These are phyloP conservation scores for Plasmopara muralis DNA, from an alignment of 352 stramenopile species.

Conservation along the genomic window DNA sequence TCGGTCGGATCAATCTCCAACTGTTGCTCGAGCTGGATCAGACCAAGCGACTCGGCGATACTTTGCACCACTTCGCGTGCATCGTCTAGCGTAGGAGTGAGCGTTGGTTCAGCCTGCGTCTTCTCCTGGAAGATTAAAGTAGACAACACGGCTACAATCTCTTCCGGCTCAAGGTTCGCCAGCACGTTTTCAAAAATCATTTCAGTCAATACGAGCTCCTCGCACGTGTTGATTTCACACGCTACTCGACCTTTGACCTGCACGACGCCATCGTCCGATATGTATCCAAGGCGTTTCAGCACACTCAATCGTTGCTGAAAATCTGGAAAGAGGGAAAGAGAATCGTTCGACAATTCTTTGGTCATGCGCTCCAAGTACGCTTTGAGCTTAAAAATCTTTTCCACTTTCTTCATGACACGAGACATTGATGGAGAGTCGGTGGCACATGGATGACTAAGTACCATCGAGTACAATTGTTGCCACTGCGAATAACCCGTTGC, in stretches of 20 bases:
- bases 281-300: slow-evolving; percentile 92
- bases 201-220: slow-evolving; percentile 97
- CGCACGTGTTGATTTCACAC: slow-evolving; percentile 98
- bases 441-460: slow-evolving; percentile 48
- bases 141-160: slow-evolving; percentile 95
- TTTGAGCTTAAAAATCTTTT: slow-evolving; percentile 68
- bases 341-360: slow-evolving; percentile 78
- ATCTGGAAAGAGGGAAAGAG: slow-evolving; percentile 94
- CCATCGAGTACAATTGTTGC: slow-evolving; percentile 45
- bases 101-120: slow-evolving; percentile 62
- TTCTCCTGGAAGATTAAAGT: slow-evolving; percentile 97
- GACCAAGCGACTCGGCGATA: slow-evolving; percentile 71
- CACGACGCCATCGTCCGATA: slow-evolving; percentile 85
- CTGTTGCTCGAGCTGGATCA: slow-evolving; percentile 80
- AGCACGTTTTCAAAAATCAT: slow-evolving; percentile 99
- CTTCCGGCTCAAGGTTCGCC: slow-evolving; percentile 92
- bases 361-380: slow-evolving; percentile 56
- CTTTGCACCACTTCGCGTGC: slow-evolving; percentile 85
- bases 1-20: slow-evolving; percentile 88
- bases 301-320: slow-evolving; percentile 93
- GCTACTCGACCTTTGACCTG: slow-evolving; percentile 95
- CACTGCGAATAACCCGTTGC: slow-evolving; percentile 56
- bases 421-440: slow-evolving; percentile 26
- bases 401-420: slow-evolving; percentile 60
- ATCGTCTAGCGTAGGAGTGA: slow-evolving; percentile 62